Base-by-base conservation (phyloP, 306 rosid genomes). In the Heteromeles arbutifolia region DNA sequence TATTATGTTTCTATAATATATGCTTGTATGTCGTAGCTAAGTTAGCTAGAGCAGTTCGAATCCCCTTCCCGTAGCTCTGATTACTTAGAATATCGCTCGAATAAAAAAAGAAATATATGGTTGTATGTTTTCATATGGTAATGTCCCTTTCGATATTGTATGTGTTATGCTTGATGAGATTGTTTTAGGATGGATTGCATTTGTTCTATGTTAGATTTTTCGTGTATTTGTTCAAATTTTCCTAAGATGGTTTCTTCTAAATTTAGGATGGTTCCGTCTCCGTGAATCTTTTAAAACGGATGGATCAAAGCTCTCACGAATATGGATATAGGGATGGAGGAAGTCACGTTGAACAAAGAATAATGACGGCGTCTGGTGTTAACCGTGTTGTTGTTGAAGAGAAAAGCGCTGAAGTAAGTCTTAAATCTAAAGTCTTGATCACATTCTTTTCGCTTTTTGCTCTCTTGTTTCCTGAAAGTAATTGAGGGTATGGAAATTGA, bases 271-370 rank as follows among this genome's bases (percentile, higher is more conserved):
- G 72, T 65, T 67, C 90, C 28, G 87, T 76, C 73, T 80, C 90
- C 79, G 77, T 48, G 62, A 72, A 80, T 70, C 43, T 52, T 76
- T 81, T 72, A 52, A 80, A 78, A 79, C 80, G 76, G 84, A 80
- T 67, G 80, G 90, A 83, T 69, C 85, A 76, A 73, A 77, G 76
- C 69, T 78, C 93, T 52, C 78, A 32, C 69, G 88, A 79, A 76
- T 83, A 85, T 70, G 84, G 64, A 59, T 74, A 84, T 75, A 80
- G 86, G 80, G 88, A 86, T 54, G 86, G 69, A 76, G 90, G 82
- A 75, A 76, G 63, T 77, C 93, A 89, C 79, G 83, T 80, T 34
- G 97, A 90, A 77, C 85, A 90, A 43, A 88, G 88, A 65, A 84
- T 90, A 65, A 94, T 79, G 85, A 92, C 54, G 85, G 85, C 78